phyloP scores from a whole-genome alignment of 2,329 filamentous ascomycete species.

The Geosmithia putterillii region DNA sequence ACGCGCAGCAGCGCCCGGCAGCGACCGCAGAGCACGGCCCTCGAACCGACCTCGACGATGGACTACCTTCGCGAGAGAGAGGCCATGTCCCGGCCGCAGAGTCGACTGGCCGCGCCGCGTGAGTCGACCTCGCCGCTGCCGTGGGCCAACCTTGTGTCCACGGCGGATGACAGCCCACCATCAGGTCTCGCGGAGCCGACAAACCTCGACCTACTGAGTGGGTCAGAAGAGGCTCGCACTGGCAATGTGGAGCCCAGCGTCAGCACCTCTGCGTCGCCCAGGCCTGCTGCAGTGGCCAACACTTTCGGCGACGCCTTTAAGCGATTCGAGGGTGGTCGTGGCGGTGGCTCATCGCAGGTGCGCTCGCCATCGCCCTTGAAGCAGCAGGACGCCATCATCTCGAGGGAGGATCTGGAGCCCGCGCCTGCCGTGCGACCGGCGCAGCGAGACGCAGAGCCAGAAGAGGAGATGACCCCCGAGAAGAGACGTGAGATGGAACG shows the following conservation, averaged over 20 bases:
- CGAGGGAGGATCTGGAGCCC: conserved; percentile 55
- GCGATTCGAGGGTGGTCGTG: conserved; percentile 60
- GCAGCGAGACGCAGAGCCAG: conserved; percentile 42
- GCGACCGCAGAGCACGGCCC: conserved; percentile 70
- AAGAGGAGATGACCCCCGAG: conserved; percentile 68
- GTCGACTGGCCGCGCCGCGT: conserved; percentile 5
- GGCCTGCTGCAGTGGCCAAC: conserved; percentile 40
- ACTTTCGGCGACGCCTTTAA: conserved; percentile 93
- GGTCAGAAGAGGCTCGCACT: conserved; percentile 19
- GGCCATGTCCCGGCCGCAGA: conserved; percentile 29
- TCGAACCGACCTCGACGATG: conserved; percentile 58
- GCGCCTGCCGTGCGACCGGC: conserved; percentile 42
- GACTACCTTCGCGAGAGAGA: conserved; percentile 76
- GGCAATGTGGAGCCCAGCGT: neutral
- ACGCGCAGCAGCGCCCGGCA: conserved; percentile 26
- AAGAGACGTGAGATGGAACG: conserved; percentile 84
- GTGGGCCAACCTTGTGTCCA: conserved; percentile 28
- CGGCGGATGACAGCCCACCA: conserved; percentile 7
- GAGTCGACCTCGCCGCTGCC: conserved; percentile 8
- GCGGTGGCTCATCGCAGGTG: conserved; percentile 8
- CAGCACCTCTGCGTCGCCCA: conserved; percentile 7
- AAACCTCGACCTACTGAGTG: conserved; percentile 69
- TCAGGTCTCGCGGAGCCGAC: conserved; percentile 36
- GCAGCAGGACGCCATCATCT: conserved; percentile 43
- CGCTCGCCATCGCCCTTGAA: conserved; percentile 37